Percentiles rank a stretch among this genome's conserved stretches.
Conservation (phyloP, 306 rosid species). For the Crotalaria pallida region DNA sequence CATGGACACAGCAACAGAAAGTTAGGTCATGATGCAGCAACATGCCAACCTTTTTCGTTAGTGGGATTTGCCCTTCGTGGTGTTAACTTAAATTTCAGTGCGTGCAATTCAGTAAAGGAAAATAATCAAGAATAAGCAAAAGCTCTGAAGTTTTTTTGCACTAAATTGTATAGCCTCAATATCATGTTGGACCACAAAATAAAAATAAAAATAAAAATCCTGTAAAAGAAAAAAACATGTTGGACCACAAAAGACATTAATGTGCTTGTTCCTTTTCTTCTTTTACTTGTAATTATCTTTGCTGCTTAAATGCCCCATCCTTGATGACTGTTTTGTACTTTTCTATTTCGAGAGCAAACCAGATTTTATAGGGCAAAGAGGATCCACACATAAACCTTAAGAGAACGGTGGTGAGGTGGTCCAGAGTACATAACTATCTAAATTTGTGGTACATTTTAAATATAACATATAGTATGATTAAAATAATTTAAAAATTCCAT, state of each 20-base stretch:
- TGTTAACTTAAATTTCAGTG: background rate
- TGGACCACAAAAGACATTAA: conserved; percentile 6
- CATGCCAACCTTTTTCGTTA: conserved; percentile 23
- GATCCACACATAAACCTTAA: too few relatives aligned
- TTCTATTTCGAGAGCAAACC: too few relatives aligned
- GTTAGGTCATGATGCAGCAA: conserved; percentile 24
- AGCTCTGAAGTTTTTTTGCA: background rate
- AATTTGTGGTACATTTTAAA: too few relatives aligned
- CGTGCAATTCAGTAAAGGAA: background rate
- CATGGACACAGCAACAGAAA: conserved; percentile 17
- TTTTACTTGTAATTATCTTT: background rate
- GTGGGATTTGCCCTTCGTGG: conserved; percentile 20
- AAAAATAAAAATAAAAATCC: too few relatives aligned
- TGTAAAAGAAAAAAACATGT: background rate
- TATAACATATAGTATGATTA: too few relatives aligned
- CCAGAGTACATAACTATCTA: too few relatives aligned
- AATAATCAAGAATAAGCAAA: background rate
- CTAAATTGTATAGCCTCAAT: conserved; percentile 2
- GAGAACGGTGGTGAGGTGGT: too few relatives aligned
- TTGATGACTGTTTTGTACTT: too few relatives aligned
- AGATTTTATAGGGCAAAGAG: too few relatives aligned
- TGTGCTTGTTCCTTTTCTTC: background rate
- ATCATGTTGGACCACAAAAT: too few relatives aligned
- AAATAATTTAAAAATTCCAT: too few relatives aligned
- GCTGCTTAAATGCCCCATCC: too few relatives aligned